Base-by-base conservation (phyloP, 1,284 basidiomycete species). In the Retiboletus flavoniger region DNA sequence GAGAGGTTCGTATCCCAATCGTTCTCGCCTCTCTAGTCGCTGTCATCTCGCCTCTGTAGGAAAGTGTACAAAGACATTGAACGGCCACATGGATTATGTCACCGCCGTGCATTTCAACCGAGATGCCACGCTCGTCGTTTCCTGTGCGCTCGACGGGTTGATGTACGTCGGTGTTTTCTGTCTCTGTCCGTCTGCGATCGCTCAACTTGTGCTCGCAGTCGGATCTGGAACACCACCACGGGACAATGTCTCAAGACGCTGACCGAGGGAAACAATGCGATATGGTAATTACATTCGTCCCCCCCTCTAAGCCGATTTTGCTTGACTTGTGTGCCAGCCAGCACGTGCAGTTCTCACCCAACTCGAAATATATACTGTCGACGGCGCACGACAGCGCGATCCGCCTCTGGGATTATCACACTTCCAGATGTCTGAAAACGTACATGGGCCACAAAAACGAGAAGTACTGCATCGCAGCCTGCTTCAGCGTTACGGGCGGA, bases 171-270 rank as follows among this genome's bases (percentile, higher is more conserved):
- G 65, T 86, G 75, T 24, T 11, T 32, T 40, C n/a, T 21, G 3
- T 48, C 34, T 43, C 9, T 24, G 5, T 43, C 34, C 45, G 7
- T 56, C 32, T 3, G 11, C 14, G 19, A 17, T 60, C 47, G 21
- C 50, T 54, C 26, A 45, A 32, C 29, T 36, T 28, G 48, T 10
- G 4, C 55, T 36, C 24, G 44, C 28, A 97, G 95, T 65, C 94
- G 95, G 24, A 89, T 97, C 68, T 99, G 97, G 97, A 93, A 96
- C 65, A 89, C 91, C 0, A 82, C 84, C 21, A 89, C 91, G 7
- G 96, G 95, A 0, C 93, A 97, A 67, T 99, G 97, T 72, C 80
- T 99, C 14, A 98, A 98, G 72, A 99, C 97, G 0, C 79, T 99
- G 10, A 91, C 94, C 8, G 95, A 98, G 72, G 91, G 89, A 16